phyloP scores from a whole-genome alignment of 768 basidiomycete species.

The Suillus brevipes region DNA sequence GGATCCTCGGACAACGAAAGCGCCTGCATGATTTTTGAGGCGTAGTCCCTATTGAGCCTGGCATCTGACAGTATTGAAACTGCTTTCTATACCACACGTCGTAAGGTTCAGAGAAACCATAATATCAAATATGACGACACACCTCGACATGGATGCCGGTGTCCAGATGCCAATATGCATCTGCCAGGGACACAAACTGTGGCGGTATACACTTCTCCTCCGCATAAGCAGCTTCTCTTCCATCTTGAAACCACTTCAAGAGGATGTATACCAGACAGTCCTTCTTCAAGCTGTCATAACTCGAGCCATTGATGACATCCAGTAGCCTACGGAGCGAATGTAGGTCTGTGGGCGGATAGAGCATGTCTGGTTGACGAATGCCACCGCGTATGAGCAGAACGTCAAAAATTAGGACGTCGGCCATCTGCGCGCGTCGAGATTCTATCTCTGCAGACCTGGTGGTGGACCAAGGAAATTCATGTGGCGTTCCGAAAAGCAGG shows the following conservation, averaged over 20 bases:
- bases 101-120: background rate
- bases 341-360: conserved; percentile 69
- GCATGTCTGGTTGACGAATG: conserved; percentile 53
- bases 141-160: conserved; percentile 65
- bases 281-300: conserved; percentile 76
- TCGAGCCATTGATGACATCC: conserved; percentile 56
- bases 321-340: conserved; percentile 57
- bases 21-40: conserved; percentile 75
- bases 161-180: conserved; percentile 86
- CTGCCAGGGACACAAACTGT: conserved; percentile 72
- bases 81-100: conserved; percentile 49
- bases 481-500: conserved; percentile 50
- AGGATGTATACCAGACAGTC: conserved; percentile 81
- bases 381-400: conserved; percentile 67
- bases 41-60: conserved; percentile 73
- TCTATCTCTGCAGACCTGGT: conserved; percentile 58
- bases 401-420: conserved; percentile 71
- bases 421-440: conserved; percentile 58
- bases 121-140: conserved; percentile 30
- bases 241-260: conserved; percentile 76
- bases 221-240: conserved; percentile 46
- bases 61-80: conserved; percentile 72
- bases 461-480: conserved; percentile 60
- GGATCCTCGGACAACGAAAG: conserved; percentile 43
- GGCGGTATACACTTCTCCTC: conserved; percentile 66